These are phyloP conservation scores for Haematococcus lacustris DNA, from an alignment of 139 green algal species.

Conservation along the genomic window DNA sequence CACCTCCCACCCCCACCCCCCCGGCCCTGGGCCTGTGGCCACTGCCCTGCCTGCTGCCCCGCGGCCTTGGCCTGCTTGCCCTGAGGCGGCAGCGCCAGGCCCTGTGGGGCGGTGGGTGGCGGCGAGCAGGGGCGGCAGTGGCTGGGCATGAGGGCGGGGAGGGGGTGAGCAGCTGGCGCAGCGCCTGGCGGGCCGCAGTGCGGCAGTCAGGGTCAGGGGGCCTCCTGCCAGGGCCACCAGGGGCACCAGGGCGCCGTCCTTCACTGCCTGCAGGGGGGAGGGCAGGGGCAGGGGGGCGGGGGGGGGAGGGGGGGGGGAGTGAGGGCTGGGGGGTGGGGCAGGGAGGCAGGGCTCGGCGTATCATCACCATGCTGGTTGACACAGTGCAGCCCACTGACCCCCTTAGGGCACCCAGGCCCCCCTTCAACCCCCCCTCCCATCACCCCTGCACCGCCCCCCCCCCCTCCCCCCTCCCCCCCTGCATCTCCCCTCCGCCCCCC, in stretches of 20 bases:
- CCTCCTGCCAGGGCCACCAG: neutral
- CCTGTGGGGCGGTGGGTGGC: neutral
- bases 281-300: neutral
- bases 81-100: neutral
- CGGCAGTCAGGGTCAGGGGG: neutral
- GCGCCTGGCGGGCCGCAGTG: neutral
- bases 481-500: neutral
- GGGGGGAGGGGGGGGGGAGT: neutral
- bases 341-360: too few relatives aligned
- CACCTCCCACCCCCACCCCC: neutral
- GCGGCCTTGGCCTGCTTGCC: constrained; percentile 1
- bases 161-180: constrained; percentile 4
- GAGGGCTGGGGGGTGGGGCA: too few relatives aligned
- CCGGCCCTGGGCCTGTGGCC: neutral
- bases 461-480: neutral
- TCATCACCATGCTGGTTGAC: neutral
- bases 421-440: neutral
- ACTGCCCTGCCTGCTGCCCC: neutral
- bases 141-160: neutral
- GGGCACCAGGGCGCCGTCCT: neutral
- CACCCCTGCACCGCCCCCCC: neutral
- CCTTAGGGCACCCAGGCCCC: neutral
- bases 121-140: neutral
- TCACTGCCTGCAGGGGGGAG: too few relatives aligned
- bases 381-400: neutral